A percentile compares a stretch with the other conserved stretches of the same genome.
These are phyloP conservation scores for Auriscalpium vulgare DNA, from an alignment of 768 basidiomycete species.

Conservation along the genomic window DNA sequence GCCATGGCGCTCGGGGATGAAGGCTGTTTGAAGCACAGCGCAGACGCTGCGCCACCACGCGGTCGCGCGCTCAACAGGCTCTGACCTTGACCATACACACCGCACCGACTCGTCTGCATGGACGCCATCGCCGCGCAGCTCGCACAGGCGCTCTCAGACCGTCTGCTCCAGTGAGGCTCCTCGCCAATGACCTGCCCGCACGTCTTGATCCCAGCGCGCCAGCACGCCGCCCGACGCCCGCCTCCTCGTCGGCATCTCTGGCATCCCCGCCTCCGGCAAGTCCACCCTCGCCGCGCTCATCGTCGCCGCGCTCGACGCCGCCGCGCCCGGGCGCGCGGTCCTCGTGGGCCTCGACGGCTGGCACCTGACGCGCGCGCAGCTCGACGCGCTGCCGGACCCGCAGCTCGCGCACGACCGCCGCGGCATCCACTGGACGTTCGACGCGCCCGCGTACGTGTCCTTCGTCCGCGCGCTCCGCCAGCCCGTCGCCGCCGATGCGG, in stretches of 20 bases:
- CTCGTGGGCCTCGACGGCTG: conserved; percentile 86
- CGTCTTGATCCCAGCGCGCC: background rate
- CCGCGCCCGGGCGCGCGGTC: conserved; percentile 31
- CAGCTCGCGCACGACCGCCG: conserved; percentile 69
- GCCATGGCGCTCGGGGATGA: too few species aligned
- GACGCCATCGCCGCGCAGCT: background rate
- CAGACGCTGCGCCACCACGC: too few species aligned
- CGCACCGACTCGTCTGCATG: background rate
- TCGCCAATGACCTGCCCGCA: background rate
- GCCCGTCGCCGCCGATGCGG: conserved; percentile 14
- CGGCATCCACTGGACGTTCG: conserved; percentile 90
- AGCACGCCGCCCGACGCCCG: conserved; percentile 29
- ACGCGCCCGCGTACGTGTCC: conserved; percentile 57
- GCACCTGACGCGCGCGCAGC: conserved; percentile 75
- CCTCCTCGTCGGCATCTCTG: conserved; percentile 65
- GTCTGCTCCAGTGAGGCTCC: background rate
- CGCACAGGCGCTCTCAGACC: background rate
- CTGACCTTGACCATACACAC: too few species aligned
- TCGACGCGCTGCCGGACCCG: conserved; percentile 72
- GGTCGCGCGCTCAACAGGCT: too few species aligned
- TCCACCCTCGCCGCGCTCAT: conserved; percentile 63
- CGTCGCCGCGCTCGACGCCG: conserved; percentile 40
- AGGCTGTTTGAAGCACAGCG: too few species aligned
- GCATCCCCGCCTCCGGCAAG: conserved; percentile 85
- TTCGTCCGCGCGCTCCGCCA: conserved; percentile 55